Percentiles rank a stretch among this genome's conserved stretches.
phyloP scores from a whole-genome alignment of 805 yeast species.

The Ogataea pignaliae region DNA sequence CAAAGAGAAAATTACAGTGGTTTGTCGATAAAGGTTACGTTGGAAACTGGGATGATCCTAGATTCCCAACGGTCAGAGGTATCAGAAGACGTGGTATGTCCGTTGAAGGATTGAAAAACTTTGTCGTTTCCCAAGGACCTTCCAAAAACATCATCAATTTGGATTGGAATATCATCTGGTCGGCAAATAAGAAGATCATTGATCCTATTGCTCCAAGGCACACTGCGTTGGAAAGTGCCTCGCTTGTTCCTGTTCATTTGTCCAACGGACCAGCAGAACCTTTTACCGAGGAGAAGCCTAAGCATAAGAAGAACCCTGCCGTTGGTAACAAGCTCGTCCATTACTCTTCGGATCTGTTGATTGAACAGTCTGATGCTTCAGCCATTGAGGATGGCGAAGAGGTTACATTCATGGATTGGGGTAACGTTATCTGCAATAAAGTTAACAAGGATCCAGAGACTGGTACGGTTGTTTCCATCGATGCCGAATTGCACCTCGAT shows the following conservation, averaged over 20 bases:
- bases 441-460: slow-evolving; percentile 57
- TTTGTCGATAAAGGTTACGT: slow-evolving; percentile 91
- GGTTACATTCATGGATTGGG: slow-evolving; percentile 99
- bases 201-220: slow-evolving; percentile 97
- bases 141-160: slow-evolving; percentile 93
- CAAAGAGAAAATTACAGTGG: slow-evolving; percentile 99
- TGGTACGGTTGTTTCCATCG: slow-evolving; percentile 53
- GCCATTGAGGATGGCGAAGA: slow-evolving; percentile 75
- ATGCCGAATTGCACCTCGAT: slow-evolving; percentile 79
- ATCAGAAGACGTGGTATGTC: slow-evolving; percentile 99
- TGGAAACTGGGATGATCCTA: slow-evolving; percentile 96
- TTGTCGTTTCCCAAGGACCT: slow-evolving; percentile 94
- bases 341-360: slow-evolving; percentile 55
- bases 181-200: slow-evolving; percentile 92
- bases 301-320: slow-evolving; percentile 92
- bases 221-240: slow-evolving; percentile 63
- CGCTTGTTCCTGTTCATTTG: slow-evolving; percentile 68
- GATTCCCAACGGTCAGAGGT: slow-evolving; percentile 99
- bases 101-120: slow-evolving; percentile 93
- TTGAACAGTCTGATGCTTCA: slow-evolving; percentile 85
- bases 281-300: slow-evolving; percentile 69
- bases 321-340: slow-evolving; percentile 82
- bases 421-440: slow-evolving; percentile 78
- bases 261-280: slow-evolving; percentile 65
- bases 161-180: slow-evolving; percentile 98